Evolutionary conservation across 2,329 filamentous ascomycete genomes (phyloP), one percentile per base, ranked within the genome.

Genomic region (Colletotrichum falcatum): DNA sequence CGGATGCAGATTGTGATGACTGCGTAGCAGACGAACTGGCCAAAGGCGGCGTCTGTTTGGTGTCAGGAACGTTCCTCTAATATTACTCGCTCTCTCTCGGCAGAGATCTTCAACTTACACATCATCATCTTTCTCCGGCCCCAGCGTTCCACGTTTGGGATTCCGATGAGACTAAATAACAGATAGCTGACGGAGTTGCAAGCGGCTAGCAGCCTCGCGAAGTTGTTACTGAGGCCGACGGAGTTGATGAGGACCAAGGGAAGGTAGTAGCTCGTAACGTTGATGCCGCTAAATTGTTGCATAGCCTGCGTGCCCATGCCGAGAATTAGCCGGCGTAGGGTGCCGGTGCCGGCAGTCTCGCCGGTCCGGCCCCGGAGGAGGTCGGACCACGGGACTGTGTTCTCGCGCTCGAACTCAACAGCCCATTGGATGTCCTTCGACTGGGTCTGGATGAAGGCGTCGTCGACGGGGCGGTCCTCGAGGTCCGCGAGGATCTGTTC

Each of bases 81-180:
- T n/a, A n/a, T n/a, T n/a, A n/a, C 16, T 66, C 0, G 4, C 7
- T 35, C 7, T 16, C 3, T 6, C n/a, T 2, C 3, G 11, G 23
- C 23, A 8, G 16, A 20, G 28, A 14, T 48, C 44, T 26, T 16
- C 28, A 7, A 59, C 74, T 72, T 66, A 74, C 85, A 87, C 78
- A 89, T 85, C 83, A 89, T 86, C 80, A 89, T 82, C 73, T 87
- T 87, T 4, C 87, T 80, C 3, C 87, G 82, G 33, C 87, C 88
- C 80, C 83, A 85, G 60, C 74, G 76, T 58, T 80, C 78, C 12
- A 79, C 75, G 44, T 76, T 74, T 5, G 75, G 74, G 9, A 79
- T 76, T 3, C 71, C 74, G 18, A 76, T 75, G 30, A 76, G 62
- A 35, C 73, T 75, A 67, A 77, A 77, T 0, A 79, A 58, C 7